These are phyloP conservation scores for Candida boleticola DNA, from an alignment of 805 yeast genomes.

Conservation along the genomic window DNA sequence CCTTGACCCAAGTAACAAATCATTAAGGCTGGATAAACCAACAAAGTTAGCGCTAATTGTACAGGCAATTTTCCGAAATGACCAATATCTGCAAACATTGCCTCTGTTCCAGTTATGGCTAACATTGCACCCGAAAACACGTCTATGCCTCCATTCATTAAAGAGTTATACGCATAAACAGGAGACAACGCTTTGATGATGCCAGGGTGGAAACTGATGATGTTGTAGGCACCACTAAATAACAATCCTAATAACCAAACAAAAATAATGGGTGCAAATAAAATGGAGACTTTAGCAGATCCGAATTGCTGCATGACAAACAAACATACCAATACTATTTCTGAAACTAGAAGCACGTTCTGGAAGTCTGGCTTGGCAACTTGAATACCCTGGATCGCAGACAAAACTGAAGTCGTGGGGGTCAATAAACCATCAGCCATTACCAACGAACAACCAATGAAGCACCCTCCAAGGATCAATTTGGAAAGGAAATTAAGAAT, in stretches of 20 bases:
- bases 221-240: constrained; percentile 46
- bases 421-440: constrained; percentile 60
- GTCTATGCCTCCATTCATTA: constrained; percentile 40
- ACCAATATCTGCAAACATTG: constrained; percentile 64
- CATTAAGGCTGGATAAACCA: constrained; percentile 53
- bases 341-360: constrained; percentile 48
- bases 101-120: constrained; percentile 58
- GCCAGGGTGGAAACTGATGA: constrained; percentile 37
- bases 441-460: constrained; percentile 56
- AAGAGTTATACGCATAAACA: constrained; percentile 43
- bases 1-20: constrained; percentile 59
- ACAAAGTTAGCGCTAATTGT: constrained; percentile 42
- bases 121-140: constrained; percentile 51
- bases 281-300: constrained; percentile 43
- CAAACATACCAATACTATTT: constrained; percentile 43
- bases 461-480: constrained; percentile 38
- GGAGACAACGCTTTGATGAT: constrained; percentile 53
- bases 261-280: constrained; percentile 55
- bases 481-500: constrained; percentile 28
- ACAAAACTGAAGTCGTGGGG: constrained; percentile 60
- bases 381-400: constrained; percentile 56
- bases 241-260: constrained; percentile 49
- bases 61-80: constrained; percentile 52
- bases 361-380: constrained; percentile 49
- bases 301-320: constrained; percentile 51